Percentiles rank a stretch among this genome's conserved stretches.
Conservation (phyloP, 768 basidiomycete species). For the Auriscalpium vulgare region DNA sequence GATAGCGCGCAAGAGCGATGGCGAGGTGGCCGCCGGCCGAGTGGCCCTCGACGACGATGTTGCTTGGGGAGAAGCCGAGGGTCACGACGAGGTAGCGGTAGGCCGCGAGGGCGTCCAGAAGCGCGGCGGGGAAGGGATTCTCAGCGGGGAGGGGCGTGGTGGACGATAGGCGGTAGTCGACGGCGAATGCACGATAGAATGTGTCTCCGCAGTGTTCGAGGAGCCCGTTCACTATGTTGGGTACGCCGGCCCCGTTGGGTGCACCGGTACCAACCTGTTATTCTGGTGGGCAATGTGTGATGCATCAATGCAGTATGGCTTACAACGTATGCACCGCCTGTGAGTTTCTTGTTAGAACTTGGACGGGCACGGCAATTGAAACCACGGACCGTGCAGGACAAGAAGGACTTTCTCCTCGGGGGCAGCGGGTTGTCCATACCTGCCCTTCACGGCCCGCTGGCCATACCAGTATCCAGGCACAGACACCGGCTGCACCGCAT, state of each 20-base stretch:
- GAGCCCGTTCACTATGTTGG: background rate
- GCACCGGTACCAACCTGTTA: background rate
- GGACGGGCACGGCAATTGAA: background rate
- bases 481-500: background rate
- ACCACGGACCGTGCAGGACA: background rate
- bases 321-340: background rate
- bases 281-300: background rate
- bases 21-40: constrained; percentile 75
- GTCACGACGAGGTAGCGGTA: constrained; percentile 60
- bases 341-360: background rate
- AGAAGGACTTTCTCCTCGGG: background rate
- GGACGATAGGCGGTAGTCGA: constrained; percentile 53
- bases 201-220: background rate
- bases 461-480: background rate
- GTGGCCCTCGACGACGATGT: constrained; percentile 69
- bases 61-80: constrained; percentile 45
- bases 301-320: background rate
- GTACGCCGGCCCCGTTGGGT: background rate
- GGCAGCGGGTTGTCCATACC: background rate
- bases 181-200: background rate
- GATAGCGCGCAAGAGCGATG: constrained; percentile 52
- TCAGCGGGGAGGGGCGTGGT: constrained; percentile 29
- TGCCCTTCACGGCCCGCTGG: background rate
- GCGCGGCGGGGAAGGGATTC: constrained; percentile 65
- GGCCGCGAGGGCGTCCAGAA: constrained; percentile 67